Evolutionary conservation across 306 rosid genomes (phyloP), one percentile per base, ranked within the genome.

Genomic region (Cucurbita ficifolia): DNA sequence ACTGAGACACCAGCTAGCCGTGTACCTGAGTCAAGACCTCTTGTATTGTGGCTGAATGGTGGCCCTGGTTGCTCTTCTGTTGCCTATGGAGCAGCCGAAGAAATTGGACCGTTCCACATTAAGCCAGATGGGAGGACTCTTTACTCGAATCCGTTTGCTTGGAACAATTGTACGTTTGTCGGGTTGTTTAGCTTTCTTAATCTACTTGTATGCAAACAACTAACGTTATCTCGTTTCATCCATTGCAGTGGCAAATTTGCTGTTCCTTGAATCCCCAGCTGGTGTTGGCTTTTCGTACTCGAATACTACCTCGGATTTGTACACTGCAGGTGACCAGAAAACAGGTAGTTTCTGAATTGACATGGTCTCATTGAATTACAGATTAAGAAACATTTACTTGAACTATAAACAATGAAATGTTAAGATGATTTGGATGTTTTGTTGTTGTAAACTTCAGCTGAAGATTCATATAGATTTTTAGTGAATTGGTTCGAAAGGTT

Each of bases 51-150:
- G 97, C 96, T 95, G 79, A 91, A 89, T 81, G 99, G 97, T 75
- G 99, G 99, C 16, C 99, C 99, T 22, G 96, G 99, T 49, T 95
- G 99, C 78, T 95, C 99, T 64, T 95, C 99, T 55, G 84, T 95
- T 81, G 99, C 99, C 76, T 94, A 87, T 70, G 99, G 97, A 43
- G 89, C 96, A 61, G 92, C 96, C 14, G 96, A 95, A 79, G 99
- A 95, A 84, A 80, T 95, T 78, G 97, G 97, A 53, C 97, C 99
- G 60, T 91, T 95, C 72, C 96, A 61, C 22, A 91, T 95, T 77
- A 85, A 72, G 75, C 79, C 96, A 40, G 96, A 87, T 78, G 97
- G 97, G 58, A 85, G 85, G 76, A 81, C 96, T 58, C 96, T 95
- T 78, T 95, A 80, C 88, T 78, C 75, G 83, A 91, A 95, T 81